Evolutionary conservation across 2,329 filamentous ascomycete genomes (phyloP), one percentile per base, ranked within the genome.

Genomic region (Hypomyces rosellus): DNA sequence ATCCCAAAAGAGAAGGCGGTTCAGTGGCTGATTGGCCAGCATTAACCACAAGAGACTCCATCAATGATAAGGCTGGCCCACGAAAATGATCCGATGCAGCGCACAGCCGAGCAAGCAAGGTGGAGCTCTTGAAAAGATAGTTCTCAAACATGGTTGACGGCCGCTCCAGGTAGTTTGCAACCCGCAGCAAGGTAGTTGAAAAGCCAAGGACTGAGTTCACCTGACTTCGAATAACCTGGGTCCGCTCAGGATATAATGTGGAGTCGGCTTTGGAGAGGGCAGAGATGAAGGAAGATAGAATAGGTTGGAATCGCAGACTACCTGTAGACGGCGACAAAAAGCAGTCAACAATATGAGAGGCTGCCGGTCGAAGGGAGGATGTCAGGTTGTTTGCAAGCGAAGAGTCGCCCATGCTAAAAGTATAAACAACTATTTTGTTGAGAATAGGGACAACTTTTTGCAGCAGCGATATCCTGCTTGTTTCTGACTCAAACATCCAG

Each of bases 1-100:
- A 89, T 33, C 91, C 91, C 18, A 99, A 80, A n/a, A 99, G 76
- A 6, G 92, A 96, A n/a, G 89, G 88, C 1, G 91, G 89, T 58
- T 96, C 90, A n/a, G 76, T 77, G 30, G 78, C 71, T 14, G 76
- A 72, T 54, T 81, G 81, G 20, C 84, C 81, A 20, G 86, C 85
- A 56, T 80, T 84, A 40, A 84, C 75, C 25, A 96, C 82, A 15
- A 96, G 70, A 11, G 84, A 80, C 54, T 90, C 84, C 7, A 96
- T 72, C 2, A 96, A 71, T 22, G 77, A 74, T 33, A 91, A 76
- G 1, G 86, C 80, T 2, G 84, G 77, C 13, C 76, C 73, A 58
- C 80, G 82, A 66, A 88, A 89, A 7, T 70, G 67, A 53, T 87
- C 81, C 54, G 84, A 80, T 1, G 80, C 76, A 2, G 86, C 87